These are phyloP conservation scores for Eudorina sp. DNA, from an alignment of 139 green algal genomes.

Conservation along the genomic window DNA sequence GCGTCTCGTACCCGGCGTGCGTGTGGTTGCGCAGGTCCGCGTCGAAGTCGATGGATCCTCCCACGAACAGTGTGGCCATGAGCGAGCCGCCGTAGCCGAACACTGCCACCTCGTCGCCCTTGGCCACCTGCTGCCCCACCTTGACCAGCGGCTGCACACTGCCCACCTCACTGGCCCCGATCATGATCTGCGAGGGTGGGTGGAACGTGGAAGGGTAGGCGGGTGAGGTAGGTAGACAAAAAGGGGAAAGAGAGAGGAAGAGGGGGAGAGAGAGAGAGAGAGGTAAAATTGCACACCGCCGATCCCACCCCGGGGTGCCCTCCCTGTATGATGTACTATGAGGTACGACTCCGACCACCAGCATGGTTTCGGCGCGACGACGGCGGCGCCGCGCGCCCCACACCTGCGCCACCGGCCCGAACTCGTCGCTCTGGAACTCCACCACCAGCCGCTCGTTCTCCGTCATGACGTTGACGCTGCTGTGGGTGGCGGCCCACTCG, in stretches of 20 bases:
- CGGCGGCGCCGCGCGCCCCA: too few relatives aligned
- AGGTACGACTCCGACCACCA: too few relatives aligned
- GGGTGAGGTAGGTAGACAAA: too few relatives aligned
- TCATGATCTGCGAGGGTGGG: constrained; percentile 61
- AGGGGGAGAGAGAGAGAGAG: too few relatives aligned
- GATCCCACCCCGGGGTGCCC: too few relatives aligned
- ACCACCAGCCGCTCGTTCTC: constrained; percentile 59
- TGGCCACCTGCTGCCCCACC: constrained; percentile 36
- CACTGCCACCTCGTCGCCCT: constrained; percentile 59
- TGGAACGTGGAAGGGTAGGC: too few relatives aligned
- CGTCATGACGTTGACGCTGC: constrained; percentile 49
- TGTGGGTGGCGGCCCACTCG: constrained; percentile 54
- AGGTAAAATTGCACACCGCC: too few relatives aligned
- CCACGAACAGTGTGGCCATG: constrained; percentile 52
- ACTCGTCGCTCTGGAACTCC: constrained; percentile 50
- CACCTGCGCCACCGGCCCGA: constrained; percentile 57
- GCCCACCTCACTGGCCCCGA: constrained; percentile 57
- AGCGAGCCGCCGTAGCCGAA: constrained; percentile 56
- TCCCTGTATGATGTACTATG: too few relatives aligned
- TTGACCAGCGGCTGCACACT: constrained; percentile 43
- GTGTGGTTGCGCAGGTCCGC: constrained; percentile 48
- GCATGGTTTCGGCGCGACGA: too few relatives aligned
- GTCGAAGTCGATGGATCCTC: constrained; percentile 48
- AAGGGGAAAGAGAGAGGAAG: too few relatives aligned
- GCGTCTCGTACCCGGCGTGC: constrained; percentile 19